Base-by-base conservation (phyloP, 805 yeast species). In the Maudiozyma turicensis region DNA sequence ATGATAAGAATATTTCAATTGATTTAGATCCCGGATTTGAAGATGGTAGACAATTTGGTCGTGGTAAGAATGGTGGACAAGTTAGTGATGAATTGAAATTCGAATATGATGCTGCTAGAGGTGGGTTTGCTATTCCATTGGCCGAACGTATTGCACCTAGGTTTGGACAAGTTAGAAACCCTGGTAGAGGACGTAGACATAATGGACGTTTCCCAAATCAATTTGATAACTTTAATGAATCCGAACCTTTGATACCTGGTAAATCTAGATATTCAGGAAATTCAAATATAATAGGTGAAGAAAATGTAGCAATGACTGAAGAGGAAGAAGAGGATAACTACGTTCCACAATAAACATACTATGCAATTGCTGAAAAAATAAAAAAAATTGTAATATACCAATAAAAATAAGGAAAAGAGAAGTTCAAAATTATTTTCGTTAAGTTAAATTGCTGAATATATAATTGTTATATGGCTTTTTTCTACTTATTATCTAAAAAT, bases 1-100 rank as follows among this genome's bases (percentile, higher is more conserved):
- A 91, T 60, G 95, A 90, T 46, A 81, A 86, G 52, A 71, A 75
- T 38, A 76, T 93, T 60, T 83, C 84, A 38, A 86, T 91, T 45
- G 99, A 93, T 68, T 72, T 95, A 58, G 99, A 93, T 62, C 96
- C 97, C 0, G 99, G 99, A 0, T 93, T 91, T 64, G 80, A 77
- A 53, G 97, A 91, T 58, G 99, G 99, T 1, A 75, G 99, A 55
- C 98, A 93, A 63, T 93, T 82, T 62, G 99, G 99, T 20, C 76
- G 99, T 59, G 98, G 98, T 43, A 75, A 77, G 13, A 81, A 79
- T 52, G 99, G 99, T 50, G 98, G 97, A 2, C 99, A 93, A 64
- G 89, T 83, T 1, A 71, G 84, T 46, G 90, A 84, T 60, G 95
- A 87, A 50, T 53, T 55, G 53, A 67, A 77, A 59, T 73, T 73